Evolutionary conservation across 2,329 filamentous ascomycete species (phyloP).

Genomic region (Sclerotiophoma versabilis): DNA sequence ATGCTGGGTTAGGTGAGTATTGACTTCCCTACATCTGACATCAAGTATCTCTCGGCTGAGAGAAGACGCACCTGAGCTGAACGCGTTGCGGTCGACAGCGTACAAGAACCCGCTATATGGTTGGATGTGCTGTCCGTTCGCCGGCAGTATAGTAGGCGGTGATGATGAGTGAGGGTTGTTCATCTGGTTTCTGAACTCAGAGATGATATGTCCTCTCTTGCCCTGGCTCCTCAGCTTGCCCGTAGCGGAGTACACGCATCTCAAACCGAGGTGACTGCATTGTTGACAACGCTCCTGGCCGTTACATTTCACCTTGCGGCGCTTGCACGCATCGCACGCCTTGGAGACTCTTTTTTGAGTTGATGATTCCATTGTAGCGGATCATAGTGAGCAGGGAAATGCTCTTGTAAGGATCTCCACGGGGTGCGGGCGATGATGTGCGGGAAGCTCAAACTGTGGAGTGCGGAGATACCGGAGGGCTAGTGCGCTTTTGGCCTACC

Average conservation of each 20-base stretch:
- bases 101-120: slow-evolving; percentile 23
- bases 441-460: slow-evolving; percentile 17
- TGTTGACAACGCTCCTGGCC: slow-evolving; percentile 54
- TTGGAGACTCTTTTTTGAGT: slow-evolving; percentile 45
- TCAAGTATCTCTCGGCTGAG: background rate
- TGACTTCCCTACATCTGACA: too few species aligned
- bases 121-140: slow-evolving; percentile 18
- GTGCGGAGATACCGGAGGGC: slow-evolving; percentile 20
- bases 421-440: slow-evolving; percentile 16
- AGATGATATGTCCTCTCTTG: slow-evolving; percentile 52
- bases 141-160: slow-evolving; percentile 37
- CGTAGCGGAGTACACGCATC: slow-evolving; percentile 54
- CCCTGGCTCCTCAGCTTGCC: slow-evolving; percentile 49
- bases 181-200: slow-evolving; percentile 49
- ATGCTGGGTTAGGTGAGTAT: slow-evolving; percentile 14
- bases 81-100: slow-evolving; percentile 22
- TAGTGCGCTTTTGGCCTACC: slow-evolving; percentile 11
- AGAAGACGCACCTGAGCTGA: slow-evolving; percentile 29
- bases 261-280: slow-evolving; percentile 51
- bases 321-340: slow-evolving; percentile 58
- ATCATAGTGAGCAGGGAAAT: slow-evolving; percentile 26
- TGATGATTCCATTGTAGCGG: slow-evolving; percentile 35
- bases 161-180: slow-evolving; percentile 24
- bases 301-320: slow-evolving; percentile 58
- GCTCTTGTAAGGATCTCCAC: slow-evolving; percentile 13